phyloP scores from a whole-genome alignment of 2,329 filamentous ascomycete species.

The Curvularia sp. region DNA sequence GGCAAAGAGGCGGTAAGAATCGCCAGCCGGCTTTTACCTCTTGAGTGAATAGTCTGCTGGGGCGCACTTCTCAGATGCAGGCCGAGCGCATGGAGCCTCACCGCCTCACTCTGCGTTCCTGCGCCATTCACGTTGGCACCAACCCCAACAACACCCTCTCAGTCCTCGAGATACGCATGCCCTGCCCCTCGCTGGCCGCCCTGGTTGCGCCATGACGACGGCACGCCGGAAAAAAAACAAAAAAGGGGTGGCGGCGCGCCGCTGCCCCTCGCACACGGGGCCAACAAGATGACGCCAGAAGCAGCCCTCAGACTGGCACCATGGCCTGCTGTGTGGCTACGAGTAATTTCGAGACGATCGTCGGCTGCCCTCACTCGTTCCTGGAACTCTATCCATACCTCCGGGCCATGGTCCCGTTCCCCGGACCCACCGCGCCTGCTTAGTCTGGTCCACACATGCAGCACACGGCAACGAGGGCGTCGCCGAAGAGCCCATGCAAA shows the following conservation, averaged over 20 bases:
- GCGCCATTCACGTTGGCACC: constrained; percentile 29
- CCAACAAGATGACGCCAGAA: constrained; percentile 33
- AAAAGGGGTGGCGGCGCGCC: constrained; percentile 17
- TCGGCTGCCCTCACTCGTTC: constrained; percentile 42
- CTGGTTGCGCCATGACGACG: constrained; percentile 35
- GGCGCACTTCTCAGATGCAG: constrained; percentile 32
- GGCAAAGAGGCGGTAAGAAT: constrained; percentile 46
- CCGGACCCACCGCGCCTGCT: constrained; percentile 42
- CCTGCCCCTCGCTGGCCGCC: constrained; percentile 23
- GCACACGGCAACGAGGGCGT: constrained; percentile 19
- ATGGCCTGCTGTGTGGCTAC: constrained; percentile 30
- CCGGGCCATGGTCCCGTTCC: constrained; percentile 46
- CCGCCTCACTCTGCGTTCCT: constrained; percentile 30
- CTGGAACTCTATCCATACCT: constrained; percentile 44
- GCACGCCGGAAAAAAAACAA: constrained; percentile 16
- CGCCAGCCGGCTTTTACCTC: constrained; percentile 35
- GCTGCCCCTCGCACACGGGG: constrained; percentile 18
- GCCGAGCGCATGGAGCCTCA: constrained; percentile 30
- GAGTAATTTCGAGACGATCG: constrained; percentile 45
- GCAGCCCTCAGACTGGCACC: constrained; percentile 26
- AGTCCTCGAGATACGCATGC: constrained; percentile 2
- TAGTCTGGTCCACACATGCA: constrained; percentile 33
- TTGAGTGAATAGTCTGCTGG: constrained; percentile 38
- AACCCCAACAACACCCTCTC: constrained; percentile 15
- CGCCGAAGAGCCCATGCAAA: constrained; percentile 10